These are phyloP conservation scores for Xerocomellus chrysenteron DNA, from an alignment of 768 basidiomycete species.

Conservation along the genomic window DNA sequence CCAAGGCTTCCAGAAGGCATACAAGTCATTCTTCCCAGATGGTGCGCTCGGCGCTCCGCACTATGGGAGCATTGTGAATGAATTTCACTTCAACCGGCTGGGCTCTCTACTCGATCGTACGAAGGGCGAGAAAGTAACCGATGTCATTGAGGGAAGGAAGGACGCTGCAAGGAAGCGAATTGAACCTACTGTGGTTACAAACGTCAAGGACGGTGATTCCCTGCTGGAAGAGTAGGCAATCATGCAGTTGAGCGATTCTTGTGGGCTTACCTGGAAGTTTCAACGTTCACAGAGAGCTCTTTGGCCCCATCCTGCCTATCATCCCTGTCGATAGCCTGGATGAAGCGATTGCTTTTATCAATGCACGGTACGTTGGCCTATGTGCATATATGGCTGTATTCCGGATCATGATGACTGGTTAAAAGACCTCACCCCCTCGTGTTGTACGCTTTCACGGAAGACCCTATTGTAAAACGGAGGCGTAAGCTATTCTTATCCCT, in stretches of 20 bases:
- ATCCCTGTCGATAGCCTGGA: conserved; percentile 54
- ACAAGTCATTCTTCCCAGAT: conserved; percentile 52
- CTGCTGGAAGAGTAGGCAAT: conserved; percentile 55
- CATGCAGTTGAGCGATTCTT: background rate
- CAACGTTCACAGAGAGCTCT: conserved; percentile 54
- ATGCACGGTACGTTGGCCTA: conserved; percentile 40
- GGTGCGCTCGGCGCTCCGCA: conserved; percentile 45
- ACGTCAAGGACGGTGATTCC: conserved; percentile 53
- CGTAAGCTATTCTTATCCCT: conserved; percentile 28
- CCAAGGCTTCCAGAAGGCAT: conserved; percentile 41
- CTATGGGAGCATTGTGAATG: conserved; percentile 53
- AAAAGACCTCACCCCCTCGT: conserved; percentile 58
- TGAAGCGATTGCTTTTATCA: conserved; percentile 56
- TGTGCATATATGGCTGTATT: background rate
- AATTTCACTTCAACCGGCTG: conserved; percentile 54
- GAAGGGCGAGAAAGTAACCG: conserved; percentile 54
- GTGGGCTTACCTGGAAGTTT: background rate
- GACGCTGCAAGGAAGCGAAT: conserved; percentile 43
- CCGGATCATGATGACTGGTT: conserved; percentile 2
- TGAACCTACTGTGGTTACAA: conserved; percentile 58
- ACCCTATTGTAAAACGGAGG: conserved; percentile 38
- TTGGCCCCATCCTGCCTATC: conserved; percentile 70
- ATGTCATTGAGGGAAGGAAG: conserved; percentile 41
- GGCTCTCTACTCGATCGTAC: conserved; percentile 51
- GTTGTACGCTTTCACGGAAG: conserved; percentile 62